Conservation (phyloP, 495 filamentous ascomycete species). For the Penicillium herquei region DNA sequence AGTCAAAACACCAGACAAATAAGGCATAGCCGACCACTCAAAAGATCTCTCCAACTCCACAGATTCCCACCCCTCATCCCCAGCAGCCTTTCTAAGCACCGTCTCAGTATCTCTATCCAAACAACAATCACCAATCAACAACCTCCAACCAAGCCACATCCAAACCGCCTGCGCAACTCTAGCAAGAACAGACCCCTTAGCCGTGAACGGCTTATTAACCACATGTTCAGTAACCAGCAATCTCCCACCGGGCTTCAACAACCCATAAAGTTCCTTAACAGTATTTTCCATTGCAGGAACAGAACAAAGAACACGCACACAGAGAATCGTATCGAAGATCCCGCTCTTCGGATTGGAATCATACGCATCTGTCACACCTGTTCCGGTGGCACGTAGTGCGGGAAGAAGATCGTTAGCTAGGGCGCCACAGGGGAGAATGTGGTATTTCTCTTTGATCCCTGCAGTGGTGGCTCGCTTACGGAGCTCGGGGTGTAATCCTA, state of each 20-base stretch:
- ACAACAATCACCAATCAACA: slow-evolving; percentile 58
- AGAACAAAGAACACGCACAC: slow-evolving; percentile 69
- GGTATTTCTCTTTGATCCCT: slow-evolving; percentile 59
- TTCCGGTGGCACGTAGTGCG: slow-evolving; percentile 37
- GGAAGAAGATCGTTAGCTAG: slow-evolving; percentile 47
- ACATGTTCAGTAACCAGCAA: slow-evolving; percentile 77
- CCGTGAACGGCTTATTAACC: slow-evolving; percentile 41
- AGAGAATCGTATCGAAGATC: slow-evolving; percentile 66
- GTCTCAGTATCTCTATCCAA: slow-evolving; percentile 55
- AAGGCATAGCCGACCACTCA: slow-evolving; percentile 50
- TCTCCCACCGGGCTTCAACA: slow-evolving; percentile 64
- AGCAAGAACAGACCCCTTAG: slow-evolving; percentile 50
- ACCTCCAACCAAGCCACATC: slow-evolving; percentile 36
- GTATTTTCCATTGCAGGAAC: slow-evolving; percentile 62
- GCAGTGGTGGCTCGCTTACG: slow-evolving; percentile 41
- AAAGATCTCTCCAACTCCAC: slow-evolving; percentile 51
- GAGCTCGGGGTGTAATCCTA: slow-evolving; percentile 51
- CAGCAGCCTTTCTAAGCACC: slow-evolving; percentile 45
- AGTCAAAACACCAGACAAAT: slow-evolving; percentile 54
- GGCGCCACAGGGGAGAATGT: slow-evolving; percentile 61
- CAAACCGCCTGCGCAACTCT: slow-evolving; percentile 39
- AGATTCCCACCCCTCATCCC: slow-evolving; percentile 54
- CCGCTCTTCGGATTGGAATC: slow-evolving; percentile 21
- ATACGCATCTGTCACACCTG: slow-evolving; percentile 24
- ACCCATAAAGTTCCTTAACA: slow-evolving; percentile 55